Base-by-base conservation (phyloP, 192 early-diverging fungal species). In the Chytriomyces sp. region DNA sequence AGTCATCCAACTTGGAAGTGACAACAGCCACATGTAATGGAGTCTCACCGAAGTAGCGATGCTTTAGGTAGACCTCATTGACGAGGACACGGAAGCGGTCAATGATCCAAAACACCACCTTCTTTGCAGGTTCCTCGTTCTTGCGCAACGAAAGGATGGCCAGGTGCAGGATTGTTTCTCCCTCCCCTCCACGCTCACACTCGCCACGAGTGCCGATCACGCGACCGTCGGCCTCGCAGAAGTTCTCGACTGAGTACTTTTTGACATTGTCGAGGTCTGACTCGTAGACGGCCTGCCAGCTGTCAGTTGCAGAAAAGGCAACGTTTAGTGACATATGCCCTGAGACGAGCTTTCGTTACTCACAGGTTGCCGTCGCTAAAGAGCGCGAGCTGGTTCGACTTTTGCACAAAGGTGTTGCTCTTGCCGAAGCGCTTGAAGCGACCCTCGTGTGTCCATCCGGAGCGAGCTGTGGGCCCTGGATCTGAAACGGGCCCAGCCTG, bases 11-110 rank as follows among this genome's bases (percentile, higher is more conserved):
- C 14, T 28, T 34, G 6, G 66, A 68, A 33, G 36, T 61, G 12
- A 61, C 70, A 28, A 61, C 70, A 12, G 70, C 70, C 36, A 59
- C 44, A 31, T 71, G 70, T 25, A 71, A 41, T 12, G 70, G 33
- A 4, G 70, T 71, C 38, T 71, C 55, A 5, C 70, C 70, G 52
- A 71, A 71, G 41, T 39, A 39, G 2, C 33, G 30, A 28, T 8
- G 60, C 33, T 25, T 39, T 2, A 39, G 60, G 60, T 63, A 39
- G 60, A 63, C 19, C 30, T 63, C 60, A 4, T 63, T 39, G 36
- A 63, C 36, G 32, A 63, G 36, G 17, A 1, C 57, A 2, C 14
- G 14, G 14, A 3, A 14, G 3, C 28, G 26, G 19, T 58, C 31
- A 17, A 58, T 17, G 57, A 58, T 58, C 57, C 57, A 58, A 3